These are phyloP conservation scores for Trametes punicea DNA, from an alignment of 768 basidiomycete genomes.

Conservation along the genomic window DNA sequence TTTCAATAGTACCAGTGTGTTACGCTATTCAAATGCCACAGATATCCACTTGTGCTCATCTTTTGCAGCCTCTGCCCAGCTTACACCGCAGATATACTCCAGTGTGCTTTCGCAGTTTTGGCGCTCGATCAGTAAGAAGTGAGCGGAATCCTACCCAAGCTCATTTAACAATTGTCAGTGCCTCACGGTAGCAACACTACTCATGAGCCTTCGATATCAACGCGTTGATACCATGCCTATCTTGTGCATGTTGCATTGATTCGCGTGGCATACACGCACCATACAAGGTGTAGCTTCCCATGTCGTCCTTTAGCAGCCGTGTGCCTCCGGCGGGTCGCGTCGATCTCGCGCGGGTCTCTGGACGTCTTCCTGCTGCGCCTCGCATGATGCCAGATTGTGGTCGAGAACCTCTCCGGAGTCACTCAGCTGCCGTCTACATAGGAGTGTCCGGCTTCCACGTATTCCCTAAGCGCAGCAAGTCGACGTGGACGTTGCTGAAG, in stretches of 20 bases:
- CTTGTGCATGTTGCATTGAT: not conserved
- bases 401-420: not conserved
- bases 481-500: no score
- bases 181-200: not conserved
- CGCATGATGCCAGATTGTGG: not conserved
- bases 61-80: not conserved
- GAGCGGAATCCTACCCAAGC: no score
- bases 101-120: no score
- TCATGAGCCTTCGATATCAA: not conserved
- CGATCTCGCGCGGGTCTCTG: not conserved
- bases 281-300: not conserved
- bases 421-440: no score
- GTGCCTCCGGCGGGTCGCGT: not conserved
- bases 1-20: not conserved
- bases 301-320: not conserved
- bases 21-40: not conserved
- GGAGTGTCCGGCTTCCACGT: no score
- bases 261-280: slow-evolving; percentile 10
- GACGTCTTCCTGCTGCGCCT: not conserved
- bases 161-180: no score
- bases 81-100: no score
- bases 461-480: no score
- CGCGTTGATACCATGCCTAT: not conserved
- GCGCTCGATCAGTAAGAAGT: no score
- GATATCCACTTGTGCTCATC: not conserved